Evolutionary conservation across 2,329 filamentous ascomycete genomes (phyloP).

Genomic region (Neopestalotiopsis sp.): DNA sequence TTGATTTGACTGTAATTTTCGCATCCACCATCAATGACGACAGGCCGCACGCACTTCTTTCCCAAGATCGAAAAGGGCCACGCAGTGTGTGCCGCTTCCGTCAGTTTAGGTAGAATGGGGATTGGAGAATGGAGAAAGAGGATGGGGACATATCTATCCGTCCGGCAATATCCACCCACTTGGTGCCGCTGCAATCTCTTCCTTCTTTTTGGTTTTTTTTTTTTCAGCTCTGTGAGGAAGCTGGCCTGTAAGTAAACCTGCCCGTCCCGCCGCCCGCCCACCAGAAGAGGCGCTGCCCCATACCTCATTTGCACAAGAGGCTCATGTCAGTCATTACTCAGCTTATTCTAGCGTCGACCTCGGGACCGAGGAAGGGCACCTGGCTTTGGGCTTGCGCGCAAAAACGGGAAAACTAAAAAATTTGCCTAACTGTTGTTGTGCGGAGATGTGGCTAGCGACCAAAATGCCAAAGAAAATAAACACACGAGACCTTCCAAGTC

Average conservation of each 20-base stretch:
- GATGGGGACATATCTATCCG: background rate
- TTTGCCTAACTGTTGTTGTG: background rate
- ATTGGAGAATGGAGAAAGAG: background rate
- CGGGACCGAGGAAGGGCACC: constrained; percentile 8
- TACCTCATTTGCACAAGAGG: background rate
- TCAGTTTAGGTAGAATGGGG: background rate
- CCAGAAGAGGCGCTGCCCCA: background rate
- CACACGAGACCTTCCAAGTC: background rate
- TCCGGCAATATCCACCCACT: background rate
- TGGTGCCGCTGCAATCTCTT: background rate
- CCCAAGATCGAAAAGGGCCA: constrained; percentile 9
- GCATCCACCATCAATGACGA: constrained; percentile 14
- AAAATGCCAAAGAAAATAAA: too few species aligned
- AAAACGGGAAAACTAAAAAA: background rate
- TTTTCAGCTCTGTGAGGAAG: background rate
- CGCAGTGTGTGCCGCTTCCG: background rate
- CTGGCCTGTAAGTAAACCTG: background rate
- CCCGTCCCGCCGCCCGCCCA: background rate
- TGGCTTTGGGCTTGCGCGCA: background rate
- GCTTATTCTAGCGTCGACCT: constrained; percentile 8
- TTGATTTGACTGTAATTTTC: constrained; percentile 6
- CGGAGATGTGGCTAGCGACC: background rate
- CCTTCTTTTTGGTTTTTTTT: background rate
- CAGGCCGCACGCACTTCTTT: background rate
- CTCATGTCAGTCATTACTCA: constrained; percentile 11